These are phyloP conservation scores for Chaetothyriales sp. DNA, from an alignment of 2,329 filamentous ascomycete species.

Conservation along the genomic window DNA sequence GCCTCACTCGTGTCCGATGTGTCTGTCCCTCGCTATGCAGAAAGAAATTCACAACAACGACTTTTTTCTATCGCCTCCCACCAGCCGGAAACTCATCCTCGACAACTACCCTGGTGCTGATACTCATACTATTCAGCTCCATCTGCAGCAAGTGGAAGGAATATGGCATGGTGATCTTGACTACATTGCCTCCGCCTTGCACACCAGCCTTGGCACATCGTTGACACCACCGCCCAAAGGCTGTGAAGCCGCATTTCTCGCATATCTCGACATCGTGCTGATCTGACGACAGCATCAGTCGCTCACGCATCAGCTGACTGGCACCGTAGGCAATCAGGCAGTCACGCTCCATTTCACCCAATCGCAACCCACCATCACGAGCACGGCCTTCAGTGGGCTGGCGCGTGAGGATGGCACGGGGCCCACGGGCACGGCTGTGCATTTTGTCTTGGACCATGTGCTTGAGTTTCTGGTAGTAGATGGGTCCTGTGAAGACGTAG, in stretches of 20 bases:
- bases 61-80: neutral
- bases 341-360: slow-evolving; percentile 98
- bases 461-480: slow-evolving; percentile 99
- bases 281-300: slow-evolving; percentile 89
- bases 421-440: slow-evolving; percentile 86
- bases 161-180: slow-evolving; percentile 93
- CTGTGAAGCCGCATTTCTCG: slow-evolving; percentile 86
- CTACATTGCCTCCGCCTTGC: slow-evolving; percentile 67
- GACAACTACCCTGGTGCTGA: slow-evolving; percentile 79
- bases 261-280: slow-evolving; percentile 87
- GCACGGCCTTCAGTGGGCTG: slow-evolving; percentile 95
- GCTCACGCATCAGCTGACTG: slow-evolving; percentile 77
- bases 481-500: slow-evolving; percentile 96
- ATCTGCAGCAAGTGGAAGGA: slow-evolving; percentile 92
- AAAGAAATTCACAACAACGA: too few species aligned
- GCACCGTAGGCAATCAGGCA: slow-evolving; percentile 96
- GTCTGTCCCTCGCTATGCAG: too few species aligned
- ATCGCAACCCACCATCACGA: slow-evolving; percentile 74
- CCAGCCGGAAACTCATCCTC: slow-evolving; percentile 74
- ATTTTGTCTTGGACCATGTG: slow-evolving; percentile 99
- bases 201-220: slow-evolving; percentile 43
- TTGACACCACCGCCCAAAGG: slow-evolving; percentile 88
- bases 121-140: slow-evolving; percentile 96
- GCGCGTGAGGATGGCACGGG: slow-evolving; percentile 78
- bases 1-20: too few species aligned